A percentile compares a stretch with the other conserved stretches of the same genome.
phyloP scores from a whole-genome alignment of 345 rosid species.

The Eucalyptus cloeziana region DNA sequence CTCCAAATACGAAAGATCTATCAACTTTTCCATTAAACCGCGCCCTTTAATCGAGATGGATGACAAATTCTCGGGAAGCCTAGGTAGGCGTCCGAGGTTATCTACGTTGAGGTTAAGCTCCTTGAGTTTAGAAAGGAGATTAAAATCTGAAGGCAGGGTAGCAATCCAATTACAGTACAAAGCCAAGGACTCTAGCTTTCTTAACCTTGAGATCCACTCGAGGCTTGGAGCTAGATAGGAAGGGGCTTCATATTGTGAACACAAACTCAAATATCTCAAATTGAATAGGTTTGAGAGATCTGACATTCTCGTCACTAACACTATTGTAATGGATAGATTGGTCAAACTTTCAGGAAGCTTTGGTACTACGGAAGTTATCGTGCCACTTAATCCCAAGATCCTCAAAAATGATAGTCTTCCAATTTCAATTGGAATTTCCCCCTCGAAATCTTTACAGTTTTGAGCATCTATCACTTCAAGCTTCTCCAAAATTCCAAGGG shows the following conservation, averaged over 20 bases:
- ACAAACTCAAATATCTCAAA: rapidly evolving
- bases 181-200: rapidly evolving
- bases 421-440: too few species aligned
- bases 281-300: too few species aligned
- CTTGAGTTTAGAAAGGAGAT: neutral
- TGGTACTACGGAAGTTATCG: rapidly evolving
- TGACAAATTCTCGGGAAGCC: neutral
- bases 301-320: rapidly evolving
- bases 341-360: neutral
- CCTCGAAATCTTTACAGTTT: rapidly evolving
- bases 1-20: neutral
- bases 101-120: rapidly evolving
- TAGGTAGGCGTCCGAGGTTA: neutral
- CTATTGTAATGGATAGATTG: neutral
- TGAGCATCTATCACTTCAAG: neutral
- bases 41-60: rapidly evolving
- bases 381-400: rapidly evolving
- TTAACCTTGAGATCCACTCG: neutral
- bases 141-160: neutral
- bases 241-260: rapidly evolving
- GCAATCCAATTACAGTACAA: rapidly evolving
- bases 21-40: neutral
- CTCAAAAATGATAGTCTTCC: too few species aligned
- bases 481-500: neutral
- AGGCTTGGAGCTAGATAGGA: neutral